Percentiles rank a stretch among this genome's conserved stretches.
phyloP scores from a whole-genome alignment of 2,329 filamentous ascomycete species.

The Fusarium concolor region DNA sequence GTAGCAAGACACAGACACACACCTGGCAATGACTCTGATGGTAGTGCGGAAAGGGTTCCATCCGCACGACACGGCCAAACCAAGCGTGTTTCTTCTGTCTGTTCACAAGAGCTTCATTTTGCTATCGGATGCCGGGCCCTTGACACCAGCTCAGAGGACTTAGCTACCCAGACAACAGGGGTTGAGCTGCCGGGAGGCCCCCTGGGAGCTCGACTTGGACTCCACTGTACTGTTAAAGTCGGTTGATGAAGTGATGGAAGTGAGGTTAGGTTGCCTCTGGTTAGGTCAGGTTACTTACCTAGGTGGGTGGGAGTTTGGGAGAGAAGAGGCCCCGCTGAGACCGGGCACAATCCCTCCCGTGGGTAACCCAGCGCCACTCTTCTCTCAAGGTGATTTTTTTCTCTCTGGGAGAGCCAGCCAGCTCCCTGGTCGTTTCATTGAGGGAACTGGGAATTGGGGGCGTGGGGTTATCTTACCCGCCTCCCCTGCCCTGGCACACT shows the following conservation, averaged over 20 bases:
- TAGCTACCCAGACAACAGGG: slow-evolving; percentile 35
- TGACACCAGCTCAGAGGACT: slow-evolving; percentile 23
- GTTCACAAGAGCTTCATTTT: slow-evolving; percentile 21
- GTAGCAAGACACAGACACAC: not conserved
- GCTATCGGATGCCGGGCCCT: slow-evolving; percentile 24
- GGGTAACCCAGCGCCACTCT: slow-evolving; percentile 23
- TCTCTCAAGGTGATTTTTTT: slow-evolving; percentile 21
- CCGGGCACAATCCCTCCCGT: slow-evolving; percentile 33
- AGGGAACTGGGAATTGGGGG: slow-evolving; percentile 20
- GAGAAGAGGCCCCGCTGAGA: slow-evolving; percentile 33
- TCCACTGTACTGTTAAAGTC: slow-evolving; percentile 7
- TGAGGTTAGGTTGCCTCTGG: not conserved
- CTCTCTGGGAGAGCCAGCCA: not conserved
- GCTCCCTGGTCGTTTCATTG: slow-evolving; percentile 31
- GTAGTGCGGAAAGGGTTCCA: slow-evolving; percentile 33
- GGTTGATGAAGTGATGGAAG: slow-evolving; percentile 5
- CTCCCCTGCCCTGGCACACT: slow-evolving; percentile 31
- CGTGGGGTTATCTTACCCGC: slow-evolving; percentile 37
- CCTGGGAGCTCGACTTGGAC: not conserved
- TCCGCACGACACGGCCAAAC: slow-evolving; percentile 13
- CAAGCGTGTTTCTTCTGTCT: slow-evolving; percentile 2
- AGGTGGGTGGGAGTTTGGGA: not conserved
- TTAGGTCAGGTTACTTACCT: slow-evolving; percentile 9
- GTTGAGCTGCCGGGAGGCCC: slow-evolving; percentile 26
- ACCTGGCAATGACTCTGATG: not conserved